phyloP scores from a whole-genome alignment of 2,329 filamentous ascomycete species.

The Xylaria sp. region DNA sequence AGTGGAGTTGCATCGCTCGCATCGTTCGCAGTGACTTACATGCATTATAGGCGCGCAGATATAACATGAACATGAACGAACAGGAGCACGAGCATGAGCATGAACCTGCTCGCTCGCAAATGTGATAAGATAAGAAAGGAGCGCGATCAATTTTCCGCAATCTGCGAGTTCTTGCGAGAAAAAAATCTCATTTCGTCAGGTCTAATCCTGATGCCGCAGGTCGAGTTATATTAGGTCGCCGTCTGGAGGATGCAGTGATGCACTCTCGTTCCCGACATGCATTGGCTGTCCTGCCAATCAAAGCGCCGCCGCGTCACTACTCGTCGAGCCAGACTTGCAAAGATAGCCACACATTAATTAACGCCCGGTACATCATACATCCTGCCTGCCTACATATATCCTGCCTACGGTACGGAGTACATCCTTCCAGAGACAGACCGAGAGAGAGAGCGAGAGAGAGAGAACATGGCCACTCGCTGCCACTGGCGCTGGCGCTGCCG shows the following conservation, averaged over 20 bases:
- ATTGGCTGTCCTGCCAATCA: not conserved
- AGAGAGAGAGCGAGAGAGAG: not conserved
- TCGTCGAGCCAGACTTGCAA: not conserved
- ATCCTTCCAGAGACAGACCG: not conserved
- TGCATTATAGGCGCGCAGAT: no score
- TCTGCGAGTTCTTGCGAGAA: not conserved
- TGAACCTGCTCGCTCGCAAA: no score
- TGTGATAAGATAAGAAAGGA: not conserved
- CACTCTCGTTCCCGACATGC: not conserved
- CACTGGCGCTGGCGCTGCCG: no score
- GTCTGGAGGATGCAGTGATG: not conserved
- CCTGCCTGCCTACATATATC: no score
- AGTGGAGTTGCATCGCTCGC: not conserved
- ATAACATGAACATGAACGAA: no score
- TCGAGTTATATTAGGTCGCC: not conserved
- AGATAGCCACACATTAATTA: not conserved
- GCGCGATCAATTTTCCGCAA: no score
- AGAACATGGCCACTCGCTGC: no score
- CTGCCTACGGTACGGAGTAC: not conserved
- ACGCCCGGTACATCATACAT: not conserved
- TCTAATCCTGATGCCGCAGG: not conserved
- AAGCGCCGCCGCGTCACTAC: not conserved
- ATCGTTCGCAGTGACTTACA: no score
- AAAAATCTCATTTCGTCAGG: not conserved
- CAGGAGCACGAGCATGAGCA: no score